These are phyloP conservation scores for Zizania latifolia DNA, from an alignment of 176 grass and related monocot genomes.

Conservation along the genomic window DNA sequence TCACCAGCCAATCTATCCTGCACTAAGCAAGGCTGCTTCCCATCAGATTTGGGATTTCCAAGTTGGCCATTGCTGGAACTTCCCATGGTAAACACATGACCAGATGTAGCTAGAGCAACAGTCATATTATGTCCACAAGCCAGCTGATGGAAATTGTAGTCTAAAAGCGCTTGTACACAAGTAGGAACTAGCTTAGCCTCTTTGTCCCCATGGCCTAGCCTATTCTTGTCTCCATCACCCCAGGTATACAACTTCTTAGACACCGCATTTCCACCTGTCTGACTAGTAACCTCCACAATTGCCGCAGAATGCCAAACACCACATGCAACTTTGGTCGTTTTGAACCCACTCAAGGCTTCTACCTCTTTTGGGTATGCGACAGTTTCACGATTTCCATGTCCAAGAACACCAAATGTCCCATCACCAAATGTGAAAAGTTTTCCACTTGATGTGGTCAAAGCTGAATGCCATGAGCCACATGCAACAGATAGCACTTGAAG, in stretches of 20 bases:
- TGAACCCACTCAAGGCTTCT: constrained; percentile 50
- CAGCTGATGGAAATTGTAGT: constrained; percentile 78
- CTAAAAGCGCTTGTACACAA: constrained; percentile 60
- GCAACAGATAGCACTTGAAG: constrained; percentile 63
- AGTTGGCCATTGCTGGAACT: constrained; percentile 70
- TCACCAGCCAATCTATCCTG: constrained; percentile 50
- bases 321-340: constrained; percentile 63
- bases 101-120: constrained; percentile 64
- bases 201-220: constrained; percentile 73
- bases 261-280: constrained; percentile 36
- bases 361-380: constrained; percentile 64
- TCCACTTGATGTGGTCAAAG: constrained; percentile 52
- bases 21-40: constrained; percentile 55
- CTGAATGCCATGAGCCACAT: constrained; percentile 90
- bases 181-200: constrained; percentile 62
- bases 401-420: constrained; percentile 73
- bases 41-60: constrained; percentile 64
- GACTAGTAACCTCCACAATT: constrained; percentile 57
- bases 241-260: constrained; percentile 80
- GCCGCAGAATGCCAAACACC: constrained; percentile 88
- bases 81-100: constrained; percentile 91
- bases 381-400: constrained; percentile 72
- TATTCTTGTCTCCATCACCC: constrained; percentile 83
- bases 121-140: constrained; percentile 79
- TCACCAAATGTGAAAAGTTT: constrained; percentile 87